Conservation (phyloP, 805 yeast genomes). For the Saccharomycopsis lassenensis region DNA sequence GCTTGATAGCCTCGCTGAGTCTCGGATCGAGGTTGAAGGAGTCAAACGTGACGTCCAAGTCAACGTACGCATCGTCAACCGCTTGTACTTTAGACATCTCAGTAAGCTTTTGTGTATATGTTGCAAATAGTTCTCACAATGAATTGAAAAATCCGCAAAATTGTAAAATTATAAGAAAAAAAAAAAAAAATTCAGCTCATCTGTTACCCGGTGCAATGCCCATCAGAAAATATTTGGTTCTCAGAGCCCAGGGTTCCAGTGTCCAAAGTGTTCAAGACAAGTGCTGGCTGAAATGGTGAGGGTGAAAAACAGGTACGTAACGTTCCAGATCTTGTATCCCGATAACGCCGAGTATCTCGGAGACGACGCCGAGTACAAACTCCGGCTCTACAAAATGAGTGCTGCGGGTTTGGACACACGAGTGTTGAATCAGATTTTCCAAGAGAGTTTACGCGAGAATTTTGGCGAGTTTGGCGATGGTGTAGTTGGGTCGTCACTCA, state of each 20-base stretch:
- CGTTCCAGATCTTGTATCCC: constrained; percentile 14
- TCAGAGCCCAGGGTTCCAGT: too few relatives aligned
- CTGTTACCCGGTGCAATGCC: too few relatives aligned
- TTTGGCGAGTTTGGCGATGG: constrained; percentile 16
- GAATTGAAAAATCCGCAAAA: too few relatives aligned
- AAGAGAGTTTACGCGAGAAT: constrained; percentile 3
- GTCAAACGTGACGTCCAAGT: constrained; percentile 61
- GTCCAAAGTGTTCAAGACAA: too few relatives aligned
- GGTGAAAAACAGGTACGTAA: constrained; percentile 16
- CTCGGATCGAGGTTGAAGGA: constrained; percentile 74
- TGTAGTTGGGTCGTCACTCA: constrained; percentile 4
- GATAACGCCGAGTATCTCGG: background rate
- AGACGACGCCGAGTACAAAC: background rate
- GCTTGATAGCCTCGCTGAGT: constrained; percentile 70
- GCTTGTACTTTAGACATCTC: constrained; percentile 23
- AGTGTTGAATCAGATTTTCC: background rate
- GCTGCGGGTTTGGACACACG: constrained; percentile 4
- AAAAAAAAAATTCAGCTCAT: too few relatives aligned
- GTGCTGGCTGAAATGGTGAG: too few relatives aligned
- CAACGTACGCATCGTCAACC: constrained; percentile 62
- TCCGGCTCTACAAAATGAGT: constrained; percentile 7
- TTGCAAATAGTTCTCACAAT: background rate
- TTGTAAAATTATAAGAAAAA: too few relatives aligned
- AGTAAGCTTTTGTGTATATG: background rate
- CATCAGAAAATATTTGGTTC: too few relatives aligned